Evolutionary conservation across 257 asterid genomes (phyloP), one percentile per base, ranked within the genome.

Genomic region (Nicotiana otophora): DNA sequence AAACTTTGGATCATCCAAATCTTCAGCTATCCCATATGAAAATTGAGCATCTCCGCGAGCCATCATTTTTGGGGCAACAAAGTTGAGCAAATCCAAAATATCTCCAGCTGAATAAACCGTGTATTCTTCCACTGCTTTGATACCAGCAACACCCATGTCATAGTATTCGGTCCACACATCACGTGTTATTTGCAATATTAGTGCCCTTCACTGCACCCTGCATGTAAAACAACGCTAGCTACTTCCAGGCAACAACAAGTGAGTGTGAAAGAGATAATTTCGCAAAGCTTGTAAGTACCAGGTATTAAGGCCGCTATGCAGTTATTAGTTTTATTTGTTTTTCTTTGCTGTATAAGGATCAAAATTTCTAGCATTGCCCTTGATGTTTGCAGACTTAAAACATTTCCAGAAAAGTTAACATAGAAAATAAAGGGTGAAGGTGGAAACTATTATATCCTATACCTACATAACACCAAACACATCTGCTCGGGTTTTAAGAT

Each of bases 151-250:
- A 15, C 98, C 98, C 93, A 94, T 94, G 82, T 94, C 97, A 76
- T 91, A 92, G 84, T 94, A 94, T 89, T 94, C 98, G 0, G 97
- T 94, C 97, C 98, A 94, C 82, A 93, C 97, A 87, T 93, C 97
- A 75, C 97, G 92, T 90, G 75, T 83, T 86, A 76, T 90, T 93
- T 30, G 87, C 92, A 14, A 93, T 64, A 75, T 88, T 94, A 30
- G 88, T 86, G 42, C 98, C 97, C 88, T 93, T 94, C 10, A 90
- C 87, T 54, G 98, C 97, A 90, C 85, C 98, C 98, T 96, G 92
- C 89, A 86, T 36, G 42, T 23, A 28, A 81, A 31, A 42, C 74
- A 20, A 20, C n/a, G 81, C 53, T 53, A 77, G 48, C 16, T 70
- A 81, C 78, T 51, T 66, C 66, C 55, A 30, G 78, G 17, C 63